Evolutionary conservation across 768 basidiomycete species (phyloP).

Genomic region (Lyophyllum decastes): DNA sequence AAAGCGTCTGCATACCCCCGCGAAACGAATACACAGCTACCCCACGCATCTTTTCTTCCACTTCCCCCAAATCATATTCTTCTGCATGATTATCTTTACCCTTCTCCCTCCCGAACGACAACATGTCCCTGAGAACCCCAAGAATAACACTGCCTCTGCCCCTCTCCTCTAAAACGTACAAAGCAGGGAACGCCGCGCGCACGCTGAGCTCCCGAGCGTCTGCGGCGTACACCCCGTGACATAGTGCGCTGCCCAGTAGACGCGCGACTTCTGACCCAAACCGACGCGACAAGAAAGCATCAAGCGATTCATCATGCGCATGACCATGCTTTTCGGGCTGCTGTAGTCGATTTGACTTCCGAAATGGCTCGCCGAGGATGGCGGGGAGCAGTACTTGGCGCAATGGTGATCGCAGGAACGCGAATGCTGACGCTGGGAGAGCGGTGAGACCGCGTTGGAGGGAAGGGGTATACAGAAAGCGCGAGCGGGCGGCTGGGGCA

Average conservation of each 20-base stretch:
- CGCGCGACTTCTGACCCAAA: conserved; percentile 76
- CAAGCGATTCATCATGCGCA: conserved; percentile 72
- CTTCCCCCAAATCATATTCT: conserved; percentile 51
- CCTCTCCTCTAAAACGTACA: conserved; percentile 70
- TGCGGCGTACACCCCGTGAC: conserved; percentile 93
- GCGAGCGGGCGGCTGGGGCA: conserved; percentile 73
- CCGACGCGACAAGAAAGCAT: conserved; percentile 72
- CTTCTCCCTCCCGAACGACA: conserved; percentile 14
- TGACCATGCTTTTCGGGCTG: background rate
- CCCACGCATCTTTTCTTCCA: conserved; percentile 49
- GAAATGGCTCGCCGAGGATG: conserved; percentile 60
- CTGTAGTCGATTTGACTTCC: conserved; percentile 35
- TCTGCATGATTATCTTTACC: conserved; percentile 7
- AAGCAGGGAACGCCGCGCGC: conserved; percentile 71
- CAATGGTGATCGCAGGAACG: conserved; percentile 41
- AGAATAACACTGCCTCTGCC: conserved; percentile 71
- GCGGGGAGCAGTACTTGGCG: conserved; percentile 50
- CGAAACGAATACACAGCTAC: conserved; percentile 81
- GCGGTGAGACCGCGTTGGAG: conserved; percentile 47
- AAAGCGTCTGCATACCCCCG: conserved; percentile 73
- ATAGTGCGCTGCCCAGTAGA: conserved; percentile 74
- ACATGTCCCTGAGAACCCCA: conserved; percentile 45
- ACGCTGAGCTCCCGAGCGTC: conserved; percentile 77
- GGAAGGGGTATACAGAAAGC: conserved; percentile 62
- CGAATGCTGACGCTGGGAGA: conserved; percentile 44